phyloP scores from a whole-genome alignment of 225 moss, liverwort and hornwort genomes.

The Pleurozium schreberi region DNA sequence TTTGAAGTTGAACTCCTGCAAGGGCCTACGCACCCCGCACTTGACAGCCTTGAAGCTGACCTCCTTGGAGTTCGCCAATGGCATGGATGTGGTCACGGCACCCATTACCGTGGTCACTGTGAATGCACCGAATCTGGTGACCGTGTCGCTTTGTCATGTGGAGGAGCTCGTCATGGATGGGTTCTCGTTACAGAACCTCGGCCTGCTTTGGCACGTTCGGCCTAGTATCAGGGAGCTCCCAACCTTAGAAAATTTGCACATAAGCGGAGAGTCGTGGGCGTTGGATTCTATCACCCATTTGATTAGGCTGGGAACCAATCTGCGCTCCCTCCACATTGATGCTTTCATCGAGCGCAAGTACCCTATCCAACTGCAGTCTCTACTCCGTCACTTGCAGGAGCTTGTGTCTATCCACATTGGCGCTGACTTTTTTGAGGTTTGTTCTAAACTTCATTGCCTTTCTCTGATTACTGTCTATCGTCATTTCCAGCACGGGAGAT shows the following conservation, averaged over 20 bases:
- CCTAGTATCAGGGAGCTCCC: conserved; percentile 47
- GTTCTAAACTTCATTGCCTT: background rate
- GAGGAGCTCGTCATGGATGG: conserved; percentile 52
- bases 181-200: conserved; percentile 21
- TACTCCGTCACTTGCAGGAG: conserved; percentile 46
- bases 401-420: conserved; percentile 49
- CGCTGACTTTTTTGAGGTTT: conserved; percentile 47
- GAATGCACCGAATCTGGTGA: conserved; percentile 33
- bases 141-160: conserved; percentile 36
- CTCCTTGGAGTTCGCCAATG: conserved; percentile 36
- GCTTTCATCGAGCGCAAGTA: conserved; percentile 44
- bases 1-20: conserved; percentile 49
- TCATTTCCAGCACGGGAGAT: background rate
- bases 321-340: conserved; percentile 41
- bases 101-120: conserved; percentile 29
- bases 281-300: conserved; percentile 47
- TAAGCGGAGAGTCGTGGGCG: conserved; percentile 50
- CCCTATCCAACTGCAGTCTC: conserved; percentile 43
- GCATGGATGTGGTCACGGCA: conserved; percentile 34
- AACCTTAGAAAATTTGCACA: conserved; percentile 16
- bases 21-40: conserved; percentile 39
- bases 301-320: conserved; percentile 39
- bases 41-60: conserved; percentile 41
- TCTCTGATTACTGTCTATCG: background rate
- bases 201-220: conserved; percentile 53